Conservation (phyloP, 2,329 filamentous ascomycete species). For the Phialophora macrospora region DNA sequence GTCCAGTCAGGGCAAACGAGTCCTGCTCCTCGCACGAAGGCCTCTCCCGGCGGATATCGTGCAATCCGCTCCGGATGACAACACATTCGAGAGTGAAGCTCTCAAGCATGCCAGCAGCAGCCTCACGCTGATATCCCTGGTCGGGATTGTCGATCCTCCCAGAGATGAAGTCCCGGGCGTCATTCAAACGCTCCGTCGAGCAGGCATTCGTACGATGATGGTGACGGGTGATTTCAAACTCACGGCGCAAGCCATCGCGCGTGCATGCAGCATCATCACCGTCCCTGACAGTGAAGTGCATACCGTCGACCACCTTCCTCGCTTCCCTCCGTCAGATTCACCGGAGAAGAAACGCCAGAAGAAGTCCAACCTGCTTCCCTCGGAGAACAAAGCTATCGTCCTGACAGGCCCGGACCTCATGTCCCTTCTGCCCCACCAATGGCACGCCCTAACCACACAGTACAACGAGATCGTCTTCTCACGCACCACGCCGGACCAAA, state of each 20-base stretch:
- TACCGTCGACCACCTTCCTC: constrained; percentile 58
- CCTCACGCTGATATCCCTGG: constrained; percentile 61
- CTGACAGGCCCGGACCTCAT: constrained; percentile 70
- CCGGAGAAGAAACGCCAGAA: constrained; percentile 21
- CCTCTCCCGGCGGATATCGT: constrained; percentile 52
- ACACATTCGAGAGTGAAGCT: constrained; percentile 63
- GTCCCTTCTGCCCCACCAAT: constrained; percentile 69
- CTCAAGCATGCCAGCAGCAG: constrained; percentile 56
- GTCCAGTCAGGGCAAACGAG: constrained; percentile 70
- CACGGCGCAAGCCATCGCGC: constrained; percentile 73
- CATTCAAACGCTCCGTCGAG: constrained; percentile 66
- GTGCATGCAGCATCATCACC: constrained; percentile 72
- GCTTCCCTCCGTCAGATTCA: constrained; percentile 37
- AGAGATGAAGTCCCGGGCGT: constrained; percentile 65
- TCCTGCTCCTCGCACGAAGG: constrained; percentile 70
- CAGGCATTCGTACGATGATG: constrained; percentile 79
- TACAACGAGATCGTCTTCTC: constrained; percentile 79
- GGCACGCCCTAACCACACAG: constrained; percentile 63
- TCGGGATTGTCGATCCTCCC: constrained; percentile 65
- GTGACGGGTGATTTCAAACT: constrained; percentile 79
- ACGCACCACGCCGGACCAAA: constrained; percentile 77
- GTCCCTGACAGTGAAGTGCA: constrained; percentile 53
- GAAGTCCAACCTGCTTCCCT: constrained; percentile 21
- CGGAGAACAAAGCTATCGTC: constrained; percentile 60
- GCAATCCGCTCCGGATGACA: constrained; percentile 50